These are phyloP conservation scores for Helminthosporium solani DNA, from an alignment of 2,329 filamentous ascomycete species.

Conservation along the genomic window DNA sequence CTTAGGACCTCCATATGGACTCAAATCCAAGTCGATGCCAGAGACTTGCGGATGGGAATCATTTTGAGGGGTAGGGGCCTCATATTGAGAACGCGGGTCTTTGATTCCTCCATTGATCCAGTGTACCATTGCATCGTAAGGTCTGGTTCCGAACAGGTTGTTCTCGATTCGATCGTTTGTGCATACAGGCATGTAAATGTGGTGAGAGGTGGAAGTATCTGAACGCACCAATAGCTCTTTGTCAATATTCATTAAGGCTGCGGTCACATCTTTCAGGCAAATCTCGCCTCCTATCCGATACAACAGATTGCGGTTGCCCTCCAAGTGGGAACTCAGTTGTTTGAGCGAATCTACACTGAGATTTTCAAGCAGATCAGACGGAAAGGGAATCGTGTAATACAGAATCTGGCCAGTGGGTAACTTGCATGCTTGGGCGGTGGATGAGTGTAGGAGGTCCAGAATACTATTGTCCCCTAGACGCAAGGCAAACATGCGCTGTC, in stretches of 20 bases:
- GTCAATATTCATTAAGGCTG: neutral
- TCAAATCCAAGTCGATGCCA: neutral
- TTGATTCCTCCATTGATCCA: neutral
- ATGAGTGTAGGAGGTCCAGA: slow-evolving; percentile 2
- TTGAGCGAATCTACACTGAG: neutral
- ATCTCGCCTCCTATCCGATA: neutral
- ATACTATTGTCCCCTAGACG: neutral
- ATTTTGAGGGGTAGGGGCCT: neutral
- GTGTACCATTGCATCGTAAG: neutral
- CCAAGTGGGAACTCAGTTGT: neutral
- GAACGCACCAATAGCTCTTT: neutral
- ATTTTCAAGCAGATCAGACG: neutral
- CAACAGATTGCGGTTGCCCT: neutral
- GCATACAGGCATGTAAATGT: neutral
- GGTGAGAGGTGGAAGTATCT: neutral
- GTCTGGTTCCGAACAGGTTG: neutral
- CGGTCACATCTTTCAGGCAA: neutral
- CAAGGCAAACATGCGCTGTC: slow-evolving; percentile 6
- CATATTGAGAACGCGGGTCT: neutral
- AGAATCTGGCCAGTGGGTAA: slow-evolving; percentile 5
- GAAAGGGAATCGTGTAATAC: slow-evolving; percentile 2
- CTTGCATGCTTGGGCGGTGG: slow-evolving; percentile 1
- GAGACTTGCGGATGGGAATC: neutral
- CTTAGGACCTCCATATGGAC: neutral
- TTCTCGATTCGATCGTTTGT: neutral